Conservation (phyloP, 2,329 filamentous ascomycete genomes). For the Cladophialophora exuberans region DNA sequence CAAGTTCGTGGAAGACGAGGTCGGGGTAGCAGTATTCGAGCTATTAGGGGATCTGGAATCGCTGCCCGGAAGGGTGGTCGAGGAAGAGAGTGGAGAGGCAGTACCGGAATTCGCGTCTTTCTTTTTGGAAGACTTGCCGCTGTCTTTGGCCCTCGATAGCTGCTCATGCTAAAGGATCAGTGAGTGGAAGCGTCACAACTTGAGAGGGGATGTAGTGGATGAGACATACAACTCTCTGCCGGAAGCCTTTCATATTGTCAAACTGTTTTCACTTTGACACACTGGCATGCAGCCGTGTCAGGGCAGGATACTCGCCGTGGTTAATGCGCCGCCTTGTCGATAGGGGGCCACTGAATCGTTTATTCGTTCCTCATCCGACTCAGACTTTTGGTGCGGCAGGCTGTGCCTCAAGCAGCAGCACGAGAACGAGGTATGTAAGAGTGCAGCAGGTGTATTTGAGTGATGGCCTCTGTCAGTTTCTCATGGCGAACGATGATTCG, state of each 20-base stretch:
- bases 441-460: background rate
- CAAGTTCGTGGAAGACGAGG: constrained; percentile 85
- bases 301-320: constrained; percentile 8
- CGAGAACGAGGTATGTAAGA: background rate
- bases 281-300: constrained; percentile 13
- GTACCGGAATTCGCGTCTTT: constrained; percentile 67
- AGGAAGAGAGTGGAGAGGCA: constrained; percentile 72
- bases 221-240: constrained; percentile 88
- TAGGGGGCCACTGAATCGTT: background rate
- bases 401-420: background rate
- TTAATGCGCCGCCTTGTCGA: constrained; percentile 21
- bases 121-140: constrained; percentile 77
- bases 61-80: constrained; percentile 45
- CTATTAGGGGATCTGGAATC: constrained; percentile 60
- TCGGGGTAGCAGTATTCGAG: constrained; percentile 72
- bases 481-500: constrained; percentile 12
- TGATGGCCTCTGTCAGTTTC: constrained; percentile 5
- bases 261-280: constrained; percentile 27
- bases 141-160: constrained; percentile 89
- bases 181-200: constrained; percentile 24
- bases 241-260: constrained; percentile 91
- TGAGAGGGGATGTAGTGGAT: constrained; percentile 3
- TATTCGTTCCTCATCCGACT: constrained; percentile 17
- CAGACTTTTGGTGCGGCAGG: constrained; percentile 1
- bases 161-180: constrained; percentile 64